phyloP scores from a whole-genome alignment of 2,329 filamentous ascomycete species.

The Dactylellina parvicollis region DNA sequence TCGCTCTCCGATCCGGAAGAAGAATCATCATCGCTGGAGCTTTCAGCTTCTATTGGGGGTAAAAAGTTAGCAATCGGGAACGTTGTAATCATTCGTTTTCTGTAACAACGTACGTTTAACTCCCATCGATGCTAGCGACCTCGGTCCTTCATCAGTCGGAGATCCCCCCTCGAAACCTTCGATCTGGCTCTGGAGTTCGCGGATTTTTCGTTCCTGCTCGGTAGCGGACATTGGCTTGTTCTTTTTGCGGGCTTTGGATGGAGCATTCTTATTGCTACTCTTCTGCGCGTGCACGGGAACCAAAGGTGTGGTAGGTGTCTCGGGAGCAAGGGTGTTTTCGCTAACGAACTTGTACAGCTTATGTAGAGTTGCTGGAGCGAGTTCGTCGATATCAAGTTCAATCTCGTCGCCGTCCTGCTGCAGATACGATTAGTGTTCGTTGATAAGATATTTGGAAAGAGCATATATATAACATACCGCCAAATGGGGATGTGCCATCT shows the following conservation, averaged over 20 bases:
- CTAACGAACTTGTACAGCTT: slow-evolving; percentile 68
- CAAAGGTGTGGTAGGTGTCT: slow-evolving; percentile 37
- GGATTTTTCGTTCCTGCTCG: slow-evolving; percentile 75
- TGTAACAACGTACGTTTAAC: slow-evolving; percentile 37
- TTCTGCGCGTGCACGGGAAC: slow-evolving; percentile 59
- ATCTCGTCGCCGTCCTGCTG: slow-evolving; percentile 68
- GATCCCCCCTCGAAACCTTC: slow-evolving; percentile 45
- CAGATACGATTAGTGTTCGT: background rate
- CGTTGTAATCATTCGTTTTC: background rate
- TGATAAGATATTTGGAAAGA: background rate
- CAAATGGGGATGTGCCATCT: slow-evolving; percentile 80
- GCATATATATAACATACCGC: slow-evolving; percentile 23
- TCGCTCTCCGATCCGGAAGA: slow-evolving; percentile 58
- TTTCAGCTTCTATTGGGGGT: slow-evolving; percentile 33
- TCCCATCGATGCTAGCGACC: slow-evolving; percentile 52
- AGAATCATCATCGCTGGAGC: slow-evolving; percentile 57
- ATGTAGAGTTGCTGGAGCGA: slow-evolving; percentile 67
- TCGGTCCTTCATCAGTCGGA: slow-evolving; percentile 43
- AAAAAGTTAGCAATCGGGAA: slow-evolving; percentile 27
- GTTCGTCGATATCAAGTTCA: slow-evolving; percentile 70
- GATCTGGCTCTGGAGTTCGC: slow-evolving; percentile 66
- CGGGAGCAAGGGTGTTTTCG: slow-evolving; percentile 61
- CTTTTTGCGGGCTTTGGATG: slow-evolving; percentile 70
- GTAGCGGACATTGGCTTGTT: slow-evolving; percentile 80
- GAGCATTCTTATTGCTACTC: slow-evolving; percentile 64